A percentile compares a stretch with the other conserved stretches of the same genome.
Evolutionary conservation across 202 grass and related monocot species (phyloP).

Genomic region (Dendrocalamus latiflorus): DNA sequence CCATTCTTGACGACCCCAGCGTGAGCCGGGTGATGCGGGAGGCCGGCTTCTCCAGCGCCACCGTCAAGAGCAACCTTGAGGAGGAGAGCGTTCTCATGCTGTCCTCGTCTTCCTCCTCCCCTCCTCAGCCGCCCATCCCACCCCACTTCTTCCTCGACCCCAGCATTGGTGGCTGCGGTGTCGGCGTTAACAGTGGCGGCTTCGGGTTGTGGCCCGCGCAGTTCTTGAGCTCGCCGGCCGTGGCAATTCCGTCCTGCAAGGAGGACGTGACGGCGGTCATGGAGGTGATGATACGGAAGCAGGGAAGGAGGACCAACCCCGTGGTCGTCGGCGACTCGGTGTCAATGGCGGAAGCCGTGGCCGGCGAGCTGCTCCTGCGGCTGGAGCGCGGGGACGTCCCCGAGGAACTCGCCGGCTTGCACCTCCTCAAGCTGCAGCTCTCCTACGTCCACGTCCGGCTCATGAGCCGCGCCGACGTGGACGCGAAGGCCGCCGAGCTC

Average conservation of each 20-base stretch:
- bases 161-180: neutral
- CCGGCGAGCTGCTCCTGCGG: slow-evolving; percentile 45
- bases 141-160: slow-evolving; percentile 32
- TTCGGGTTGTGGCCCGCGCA: slow-evolving; percentile 37
- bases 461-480: slow-evolving; percentile 44
- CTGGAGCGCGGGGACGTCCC: slow-evolving; percentile 48
- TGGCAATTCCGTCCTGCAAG: slow-evolving; percentile 9
- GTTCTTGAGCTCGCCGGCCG: slow-evolving; percentile 11
- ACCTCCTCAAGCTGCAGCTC: slow-evolving; percentile 53
- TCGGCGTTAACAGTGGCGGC: neutral
- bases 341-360: slow-evolving; percentile 53
- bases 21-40: slow-evolving; percentile 90
- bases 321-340: slow-evolving; percentile 74
- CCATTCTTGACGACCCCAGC: slow-evolving; percentile 88
- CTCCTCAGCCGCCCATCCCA: slow-evolving; percentile 23
- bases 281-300: slow-evolving; percentile 65
- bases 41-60: slow-evolving; percentile 77
- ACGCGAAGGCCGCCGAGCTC: slow-evolving; percentile 43
- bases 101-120: neutral
- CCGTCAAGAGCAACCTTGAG: slow-evolving; percentile 72
- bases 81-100: slow-evolving; percentile 42
- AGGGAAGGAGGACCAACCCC: slow-evolving; percentile 42
- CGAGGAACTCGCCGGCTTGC: slow-evolving; percentile 42
- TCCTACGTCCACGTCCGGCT: slow-evolving; percentile 58
- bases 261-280: slow-evolving; percentile 55